phyloP scores from a whole-genome alignment of 768 basidiomycete species.

The Macrocybe gigantea region DNA sequence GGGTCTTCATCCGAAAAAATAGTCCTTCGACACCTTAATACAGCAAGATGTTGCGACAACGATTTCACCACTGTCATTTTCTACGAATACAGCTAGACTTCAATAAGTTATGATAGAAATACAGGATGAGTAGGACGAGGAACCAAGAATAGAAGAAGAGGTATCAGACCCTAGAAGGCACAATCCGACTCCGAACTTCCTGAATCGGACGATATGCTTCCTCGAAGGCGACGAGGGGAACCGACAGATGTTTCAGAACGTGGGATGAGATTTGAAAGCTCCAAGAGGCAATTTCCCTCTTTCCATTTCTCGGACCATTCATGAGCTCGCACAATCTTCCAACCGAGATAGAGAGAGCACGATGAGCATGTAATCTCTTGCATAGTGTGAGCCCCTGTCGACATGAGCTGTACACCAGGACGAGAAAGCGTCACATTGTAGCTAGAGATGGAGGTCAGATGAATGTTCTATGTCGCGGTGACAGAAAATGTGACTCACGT shows the following conservation, averaged over 20 bases:
- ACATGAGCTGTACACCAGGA: slow-evolving; percentile 53
- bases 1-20: too few relatives aligned
- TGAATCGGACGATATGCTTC: slow-evolving; percentile 7
- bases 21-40: too few relatives aligned
- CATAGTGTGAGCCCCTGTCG: slow-evolving; percentile 58
- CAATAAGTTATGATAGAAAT: too few relatives aligned
- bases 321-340: slow-evolving; percentile 56
- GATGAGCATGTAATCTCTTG: slow-evolving; percentile 46
- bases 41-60: too few relatives aligned
- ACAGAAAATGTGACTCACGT: slow-evolving; percentile 28
- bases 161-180: not conserved
- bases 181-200: not conserved
- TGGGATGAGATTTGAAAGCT: slow-evolving; percentile 41
- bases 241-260: slow-evolving; percentile 14
- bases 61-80: too few relatives aligned
- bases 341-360: slow-evolving; percentile 52
- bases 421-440: slow-evolving; percentile 40
- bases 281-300: slow-evolving; percentile 52
- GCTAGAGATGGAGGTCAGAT: slow-evolving; percentile 19
- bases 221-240: slow-evolving; percentile 10
- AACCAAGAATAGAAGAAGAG: too few relatives aligned
- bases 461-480: slow-evolving; percentile 1
- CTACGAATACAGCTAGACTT: too few relatives aligned
- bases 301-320: slow-evolving; percentile 58
- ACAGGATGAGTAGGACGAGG: too few relatives aligned